phyloP scores from a whole-genome alignment of 2,329 filamentous ascomycete species.

The Penicillium frequentans region DNA sequence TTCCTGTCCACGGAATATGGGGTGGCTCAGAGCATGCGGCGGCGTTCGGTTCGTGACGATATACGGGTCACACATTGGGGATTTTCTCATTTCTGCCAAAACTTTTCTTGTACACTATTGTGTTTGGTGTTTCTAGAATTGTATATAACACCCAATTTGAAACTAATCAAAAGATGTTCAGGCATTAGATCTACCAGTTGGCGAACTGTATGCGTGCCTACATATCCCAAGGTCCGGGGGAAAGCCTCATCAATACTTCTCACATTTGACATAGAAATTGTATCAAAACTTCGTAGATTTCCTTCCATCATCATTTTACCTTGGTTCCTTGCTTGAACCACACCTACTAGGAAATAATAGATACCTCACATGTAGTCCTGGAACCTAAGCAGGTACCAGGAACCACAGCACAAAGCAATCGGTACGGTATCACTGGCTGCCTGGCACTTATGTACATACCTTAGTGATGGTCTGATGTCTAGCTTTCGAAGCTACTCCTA shows the following conservation, averaged over 20 bases:
- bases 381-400: background rate
- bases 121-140: background rate
- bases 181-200: background rate
- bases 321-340: background rate
- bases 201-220: background rate
- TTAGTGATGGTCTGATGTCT: too few species aligned
- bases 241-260: background rate
- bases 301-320: too few species aligned
- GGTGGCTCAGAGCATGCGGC: conserved; percentile 6
- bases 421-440: background rate
- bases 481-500: background rate
- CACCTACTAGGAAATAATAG: background rate
- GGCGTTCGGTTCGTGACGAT: conserved; percentile 11
- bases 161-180: background rate
- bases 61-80: conserved; percentile 4
- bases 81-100: background rate
- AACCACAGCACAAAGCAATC: background rate
- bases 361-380: background rate
- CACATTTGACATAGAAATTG: background rate
- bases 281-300: background rate
- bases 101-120: background rate
- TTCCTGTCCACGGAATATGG: background rate
- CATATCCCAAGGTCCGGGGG: too few species aligned
- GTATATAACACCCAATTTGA: background rate
- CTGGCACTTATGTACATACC: too few species aligned